Evolutionary conservation across 176 grass and related monocot genomes (phyloP).

Genomic region (Rhynchospora tenuis): DNA sequence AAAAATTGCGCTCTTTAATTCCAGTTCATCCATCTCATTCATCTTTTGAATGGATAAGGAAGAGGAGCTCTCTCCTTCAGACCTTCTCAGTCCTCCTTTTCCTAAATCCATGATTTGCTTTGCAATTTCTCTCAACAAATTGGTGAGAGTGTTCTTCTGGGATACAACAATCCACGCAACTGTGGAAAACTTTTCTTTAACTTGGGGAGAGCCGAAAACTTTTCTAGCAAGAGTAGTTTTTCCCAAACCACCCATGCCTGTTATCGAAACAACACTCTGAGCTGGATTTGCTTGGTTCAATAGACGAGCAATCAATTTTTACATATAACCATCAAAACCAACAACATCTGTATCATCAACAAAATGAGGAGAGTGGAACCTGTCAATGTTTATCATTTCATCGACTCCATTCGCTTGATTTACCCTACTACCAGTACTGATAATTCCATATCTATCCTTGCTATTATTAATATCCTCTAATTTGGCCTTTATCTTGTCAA

Average conservation of each 20-base stretch:
- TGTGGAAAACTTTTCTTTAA: constrained; percentile 9
- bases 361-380: constrained; percentile 23
- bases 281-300: background rate
- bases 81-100: background rate
- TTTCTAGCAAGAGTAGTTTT: constrained; percentile 31
- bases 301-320: background rate
- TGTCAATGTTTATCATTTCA: constrained; percentile 1
- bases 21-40: background rate
- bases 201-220: background rate
- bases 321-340: constrained; percentile 25
- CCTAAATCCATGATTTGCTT: constrained; percentile 7
- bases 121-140: constrained; percentile 19
- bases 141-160: background rate
- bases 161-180: constrained; percentile 15
- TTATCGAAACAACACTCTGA: constrained; percentile 6
- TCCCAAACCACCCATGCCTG: constrained; percentile 20
- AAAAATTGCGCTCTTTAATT: background rate
- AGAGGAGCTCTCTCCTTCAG: constrained; percentile 19
- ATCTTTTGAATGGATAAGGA: background rate
- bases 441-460: constrained; percentile 10
- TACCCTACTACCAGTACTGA: background rate
- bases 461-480: background rate
- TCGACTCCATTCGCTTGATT: constrained; percentile 1
- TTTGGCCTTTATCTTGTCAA: constrained; percentile 17
- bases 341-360: constrained; percentile 19